phyloP scores from a whole-genome alignment of 495 filamentous ascomycete genomes.

The Tuber borchii region DNA sequence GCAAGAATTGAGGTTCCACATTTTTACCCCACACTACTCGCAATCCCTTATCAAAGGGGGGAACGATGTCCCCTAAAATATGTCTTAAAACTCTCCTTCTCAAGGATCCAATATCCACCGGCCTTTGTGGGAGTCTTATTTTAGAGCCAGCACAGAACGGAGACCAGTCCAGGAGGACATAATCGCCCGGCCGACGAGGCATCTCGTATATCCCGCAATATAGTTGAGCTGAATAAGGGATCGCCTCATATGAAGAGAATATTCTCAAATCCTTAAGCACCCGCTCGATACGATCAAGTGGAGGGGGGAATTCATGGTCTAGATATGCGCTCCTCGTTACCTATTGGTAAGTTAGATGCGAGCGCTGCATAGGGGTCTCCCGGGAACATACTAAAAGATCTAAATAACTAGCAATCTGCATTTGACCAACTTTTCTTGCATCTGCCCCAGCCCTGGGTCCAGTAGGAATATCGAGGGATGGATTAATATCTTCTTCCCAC shows the following conservation, averaged over 20 bases:
- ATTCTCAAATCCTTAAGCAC: conserved; percentile 5
- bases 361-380: background rate
- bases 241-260: background rate
- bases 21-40: background rate
- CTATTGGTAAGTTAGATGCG: background rate
- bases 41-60: background rate
- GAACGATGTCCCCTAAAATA: background rate
- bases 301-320: background rate
- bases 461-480: background rate
- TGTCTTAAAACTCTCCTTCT: background rate
- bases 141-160: background rate
- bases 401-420: background rate
- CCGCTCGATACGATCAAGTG: conserved; percentile 12
- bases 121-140: background rate
- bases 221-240: conserved; percentile 8
- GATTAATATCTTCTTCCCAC: no score
- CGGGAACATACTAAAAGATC: conserved; percentile 22
- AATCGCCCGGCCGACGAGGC: background rate
- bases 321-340: background rate
- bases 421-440: no score
- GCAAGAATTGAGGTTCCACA: background rate
- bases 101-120: background rate
- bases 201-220: conserved; percentile 19
- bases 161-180: conserved; percentile 13
- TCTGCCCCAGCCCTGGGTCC: background rate